Conservation (phyloP, 345 rosid genomes). For the Noccaea caerulescens region DNA sequence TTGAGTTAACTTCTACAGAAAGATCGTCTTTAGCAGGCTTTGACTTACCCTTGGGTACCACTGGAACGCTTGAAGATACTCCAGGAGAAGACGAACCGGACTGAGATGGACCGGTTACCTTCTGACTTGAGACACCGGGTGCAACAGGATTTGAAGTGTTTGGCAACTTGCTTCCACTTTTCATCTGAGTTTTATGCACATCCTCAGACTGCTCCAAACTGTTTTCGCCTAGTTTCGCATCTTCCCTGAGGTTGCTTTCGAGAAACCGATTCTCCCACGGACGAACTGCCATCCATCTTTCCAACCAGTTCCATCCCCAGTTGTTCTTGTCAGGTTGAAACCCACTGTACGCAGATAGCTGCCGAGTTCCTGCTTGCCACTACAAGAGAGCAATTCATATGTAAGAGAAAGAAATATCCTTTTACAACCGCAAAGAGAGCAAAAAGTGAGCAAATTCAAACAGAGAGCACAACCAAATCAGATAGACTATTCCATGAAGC, state of each 20-base stretch:
- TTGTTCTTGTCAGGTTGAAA: slow-evolving; percentile 94
- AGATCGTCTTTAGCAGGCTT: slow-evolving; percentile 55
- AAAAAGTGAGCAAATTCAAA: background rate
- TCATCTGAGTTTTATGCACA: slow-evolving; percentile 58
- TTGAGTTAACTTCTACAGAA: slow-evolving; percentile 59
- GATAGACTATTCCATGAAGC: slow-evolving; percentile 2
- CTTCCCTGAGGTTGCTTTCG: slow-evolving; percentile 83
- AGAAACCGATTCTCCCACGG: slow-evolving; percentile 99
- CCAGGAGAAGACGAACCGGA: slow-evolving; percentile 72
- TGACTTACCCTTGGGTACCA: slow-evolving; percentile 57
- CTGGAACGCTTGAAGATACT: slow-evolving; percentile 56
- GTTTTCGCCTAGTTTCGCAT: slow-evolving; percentile 62
- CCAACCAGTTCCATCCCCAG: slow-evolving; percentile 99
- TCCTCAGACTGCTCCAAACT: slow-evolving; percentile 50
- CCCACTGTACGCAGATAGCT: slow-evolving; percentile 59
- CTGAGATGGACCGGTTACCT: slow-evolving; percentile 62
- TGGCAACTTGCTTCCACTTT: slow-evolving; percentile 57
- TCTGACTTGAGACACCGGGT: slow-evolving; percentile 57
- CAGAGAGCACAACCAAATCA: slow-evolving; percentile 1
- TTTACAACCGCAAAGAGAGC: no score
- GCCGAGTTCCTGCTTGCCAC: slow-evolving; percentile 98
- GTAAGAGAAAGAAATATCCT: slow-evolving; percentile 31
- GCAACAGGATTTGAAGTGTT: slow-evolving; percentile 46
- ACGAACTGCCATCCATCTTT: slow-evolving; percentile 99
- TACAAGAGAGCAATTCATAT: slow-evolving; percentile 42